These are phyloP conservation scores for Pseudocercospora crystallina DNA, from an alignment of 2,329 filamentous ascomycete genomes.

Conservation along the genomic window DNA sequence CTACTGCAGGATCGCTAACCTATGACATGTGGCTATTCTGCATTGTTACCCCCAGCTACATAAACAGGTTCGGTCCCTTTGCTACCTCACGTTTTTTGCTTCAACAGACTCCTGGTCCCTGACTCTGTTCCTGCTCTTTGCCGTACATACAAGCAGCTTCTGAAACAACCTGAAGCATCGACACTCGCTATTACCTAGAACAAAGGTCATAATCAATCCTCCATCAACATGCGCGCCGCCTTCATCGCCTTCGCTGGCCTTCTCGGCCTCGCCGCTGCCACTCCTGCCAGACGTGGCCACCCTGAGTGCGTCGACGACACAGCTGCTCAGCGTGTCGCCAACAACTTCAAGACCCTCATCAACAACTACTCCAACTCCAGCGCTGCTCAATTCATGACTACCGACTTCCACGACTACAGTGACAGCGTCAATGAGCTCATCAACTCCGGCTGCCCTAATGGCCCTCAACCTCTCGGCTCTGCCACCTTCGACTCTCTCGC, in stretches of 20 bases:
- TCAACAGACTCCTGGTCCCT: no score
- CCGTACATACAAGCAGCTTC: no score
- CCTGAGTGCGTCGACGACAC: conserved; percentile 28
- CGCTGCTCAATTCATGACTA: conserved; percentile 25
- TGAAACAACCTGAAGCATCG: no score
- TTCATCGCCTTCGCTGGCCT: conserved; percentile 7
- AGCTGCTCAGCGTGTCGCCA: conserved; percentile 27
- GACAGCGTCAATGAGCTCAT: conserved; percentile 34
- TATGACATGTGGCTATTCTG: no score
- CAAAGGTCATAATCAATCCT: no score
- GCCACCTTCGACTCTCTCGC: conserved; percentile 30
- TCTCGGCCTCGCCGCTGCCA: conserved; percentile 3
- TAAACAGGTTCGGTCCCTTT: no score
- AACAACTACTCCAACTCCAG: conserved; percentile 29
- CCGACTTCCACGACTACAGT: conserved; percentile 33
- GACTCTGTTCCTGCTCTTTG: no score
- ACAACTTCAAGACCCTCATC: conserved; percentile 33
- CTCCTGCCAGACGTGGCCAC: conserved; percentile 10
- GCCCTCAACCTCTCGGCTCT: conserved; percentile 24
- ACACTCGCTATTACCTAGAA: no score
- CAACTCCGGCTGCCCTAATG: conserved; percentile 28
- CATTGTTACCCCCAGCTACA: no score
- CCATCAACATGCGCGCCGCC: conserved; percentile 10
- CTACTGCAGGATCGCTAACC: no score
- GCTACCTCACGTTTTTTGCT: no score